A percentile compares a stretch with the other conserved stretches of the same genome.
Conservation (phyloP, 108 stramenopile genomes). For the Phaeodactylum tricornutum region DNA sequence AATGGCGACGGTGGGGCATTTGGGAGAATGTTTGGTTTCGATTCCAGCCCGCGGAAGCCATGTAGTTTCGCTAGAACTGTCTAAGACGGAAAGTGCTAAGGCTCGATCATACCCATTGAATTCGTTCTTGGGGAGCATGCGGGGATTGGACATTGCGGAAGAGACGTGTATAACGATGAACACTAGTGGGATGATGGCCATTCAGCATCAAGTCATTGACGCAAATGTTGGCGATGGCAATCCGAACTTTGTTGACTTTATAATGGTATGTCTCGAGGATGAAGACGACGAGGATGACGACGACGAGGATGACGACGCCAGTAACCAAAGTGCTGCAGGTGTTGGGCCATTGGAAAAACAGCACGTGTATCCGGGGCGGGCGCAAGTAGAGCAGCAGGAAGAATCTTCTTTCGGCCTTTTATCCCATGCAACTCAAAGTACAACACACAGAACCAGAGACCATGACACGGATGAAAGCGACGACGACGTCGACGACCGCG, state of each 20-base stretch:
- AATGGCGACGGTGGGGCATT: slow-evolving; percentile 38
- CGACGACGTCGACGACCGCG: neutral
- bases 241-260: slow-evolving; percentile 57
- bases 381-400: neutral
- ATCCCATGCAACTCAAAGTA: neutral
- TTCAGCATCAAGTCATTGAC: slow-evolving; percentile 56
- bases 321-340: neutral
- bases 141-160: slow-evolving; percentile 49
- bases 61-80: slow-evolving; percentile 25
- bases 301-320: neutral
- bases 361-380: neutral
- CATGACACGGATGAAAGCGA: neutral
- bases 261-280: slow-evolving; percentile 43
- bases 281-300: slow-evolving; percentile 35
- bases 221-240: slow-evolving; percentile 12
- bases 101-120: neutral
- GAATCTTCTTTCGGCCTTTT: too few species aligned
- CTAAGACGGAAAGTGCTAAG: slow-evolving; percentile 1
- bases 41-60: slow-evolving; percentile 20
- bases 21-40: slow-evolving; percentile 25
- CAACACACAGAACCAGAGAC: neutral
- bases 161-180: slow-evolving; percentile 65
- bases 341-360: neutral
- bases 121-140: slow-evolving; percentile 37
- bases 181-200: slow-evolving; percentile 59